A percentile compares a stretch with the other conserved stretches of the same genome.
Conservation (phyloP, 148 eudicot species). For the Vaccinium corymbosum region DNA sequence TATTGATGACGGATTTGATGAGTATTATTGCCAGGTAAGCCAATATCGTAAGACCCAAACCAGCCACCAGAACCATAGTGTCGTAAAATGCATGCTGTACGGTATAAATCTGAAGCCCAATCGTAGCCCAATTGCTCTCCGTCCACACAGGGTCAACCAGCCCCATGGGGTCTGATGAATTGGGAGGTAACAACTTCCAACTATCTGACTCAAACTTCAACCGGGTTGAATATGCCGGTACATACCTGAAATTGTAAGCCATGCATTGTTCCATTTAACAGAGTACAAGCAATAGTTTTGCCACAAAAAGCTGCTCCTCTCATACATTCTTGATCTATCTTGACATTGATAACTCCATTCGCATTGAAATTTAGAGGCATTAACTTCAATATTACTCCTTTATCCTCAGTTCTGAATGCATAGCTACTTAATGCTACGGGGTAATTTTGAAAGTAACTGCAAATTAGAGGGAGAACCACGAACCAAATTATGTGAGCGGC, state of each 20-base stretch:
- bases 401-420: neutral
- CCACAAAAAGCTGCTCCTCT: neutral
- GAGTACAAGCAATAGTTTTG: neutral
- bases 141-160: conserved; percentile 79
- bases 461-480: neutral
- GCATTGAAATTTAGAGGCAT: neutral
- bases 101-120: conserved; percentile 59
- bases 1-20: conserved; percentile 50
- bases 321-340: neutral
- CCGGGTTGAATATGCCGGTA: conserved; percentile 88
- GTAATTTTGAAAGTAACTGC: neutral
- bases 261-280: neutral
- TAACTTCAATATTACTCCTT: neutral
- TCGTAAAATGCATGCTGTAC: conserved; percentile 54
- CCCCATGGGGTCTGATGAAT: conserved; percentile 71
- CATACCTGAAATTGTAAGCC: conserved; percentile 52
- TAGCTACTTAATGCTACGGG: neutral
- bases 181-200: conserved; percentile 66
- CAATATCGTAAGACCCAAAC: conserved; percentile 56
- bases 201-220: conserved; percentile 62
- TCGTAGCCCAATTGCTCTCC: conserved; percentile 83
- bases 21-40: conserved; percentile 50
- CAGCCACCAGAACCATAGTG: conserved; percentile 49
- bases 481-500: neutral
- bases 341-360: neutral